Percentiles rank a stretch among this genome's conserved stretches.
These are phyloP conservation scores for Colletotrichum cuscutae DNA, from an alignment of 2,329 filamentous ascomycete species.

Conservation along the genomic window DNA sequence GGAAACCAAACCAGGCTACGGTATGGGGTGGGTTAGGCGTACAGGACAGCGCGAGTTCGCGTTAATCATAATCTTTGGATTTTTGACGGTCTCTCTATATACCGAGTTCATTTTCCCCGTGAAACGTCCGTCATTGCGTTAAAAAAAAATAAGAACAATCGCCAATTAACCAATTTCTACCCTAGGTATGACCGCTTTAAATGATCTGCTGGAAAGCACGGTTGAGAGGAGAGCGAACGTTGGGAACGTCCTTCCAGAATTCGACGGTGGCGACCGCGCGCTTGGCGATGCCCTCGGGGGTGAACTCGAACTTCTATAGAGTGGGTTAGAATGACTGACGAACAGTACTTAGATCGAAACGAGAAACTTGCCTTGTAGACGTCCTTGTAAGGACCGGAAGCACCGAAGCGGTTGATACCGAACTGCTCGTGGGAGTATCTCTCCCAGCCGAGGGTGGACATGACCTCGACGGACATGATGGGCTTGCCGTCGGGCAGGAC, in stretches of 20 bases:
- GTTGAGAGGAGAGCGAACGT: conserved; percentile 95
- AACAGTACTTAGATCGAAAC: neutral
- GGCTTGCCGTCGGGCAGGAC: conserved; percentile 96
- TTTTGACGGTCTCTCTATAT: conserved; percentile 35
- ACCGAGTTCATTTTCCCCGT: conserved; percentile 35
- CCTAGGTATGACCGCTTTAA: conserved; percentile 59
- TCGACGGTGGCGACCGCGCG: conserved; percentile 90
- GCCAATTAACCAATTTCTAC: conserved; percentile 34
- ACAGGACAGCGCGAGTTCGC: conserved; percentile 16
- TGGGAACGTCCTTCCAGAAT: conserved; percentile 95
- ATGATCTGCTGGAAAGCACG: conserved; percentile 97
- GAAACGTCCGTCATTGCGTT: conserved; percentile 32
- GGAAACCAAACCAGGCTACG: conserved; percentile 8
- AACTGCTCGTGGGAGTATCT: conserved; percentile 99
- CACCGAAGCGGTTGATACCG: conserved; percentile 98
- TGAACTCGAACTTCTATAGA: conserved; percentile 97
- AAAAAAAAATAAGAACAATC: conserved; percentile 29
- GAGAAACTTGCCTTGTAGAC: conserved; percentile 82
- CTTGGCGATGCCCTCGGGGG: conserved; percentile 95
- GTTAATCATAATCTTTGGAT: conserved; percentile 37
- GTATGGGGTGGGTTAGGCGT: conserved; percentile 17
- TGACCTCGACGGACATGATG: conserved; percentile 92
- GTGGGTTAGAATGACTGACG: conserved; percentile 47
- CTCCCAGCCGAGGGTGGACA: conserved; percentile 98
- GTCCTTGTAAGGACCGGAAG: conserved; percentile 95